Evolutionary conservation across 805 yeast genomes (phyloP).

Genomic region (Scheffersomyces ergatensis): DNA sequence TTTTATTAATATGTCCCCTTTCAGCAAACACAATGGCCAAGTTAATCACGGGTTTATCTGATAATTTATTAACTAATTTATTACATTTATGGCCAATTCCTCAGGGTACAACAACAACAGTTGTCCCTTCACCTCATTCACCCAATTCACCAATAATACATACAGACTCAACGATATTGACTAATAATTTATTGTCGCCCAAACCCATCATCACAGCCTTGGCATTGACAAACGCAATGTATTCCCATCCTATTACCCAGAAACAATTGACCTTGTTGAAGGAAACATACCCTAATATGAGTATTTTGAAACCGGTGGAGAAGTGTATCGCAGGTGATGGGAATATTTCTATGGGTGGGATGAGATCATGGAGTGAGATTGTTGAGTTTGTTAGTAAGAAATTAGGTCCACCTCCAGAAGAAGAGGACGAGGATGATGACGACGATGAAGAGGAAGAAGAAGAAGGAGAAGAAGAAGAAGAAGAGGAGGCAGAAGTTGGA

Average conservation of each 20-base stretch:
- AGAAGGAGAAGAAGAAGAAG: constrained; percentile 8
- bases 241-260: constrained; percentile 24
- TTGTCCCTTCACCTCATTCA: constrained; percentile 1
- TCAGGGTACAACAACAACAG: not conserved
- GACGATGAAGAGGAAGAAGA: constrained; percentile 12
- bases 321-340: constrained; percentile 23
- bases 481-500: constrained; percentile 9
- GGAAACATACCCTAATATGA: constrained; percentile 21
- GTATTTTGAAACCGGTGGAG: constrained; percentile 24
- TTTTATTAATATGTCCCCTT: constrained; percentile 21
- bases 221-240: constrained; percentile 23
- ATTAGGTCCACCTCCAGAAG: constrained; percentile 16
- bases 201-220: constrained; percentile 23
- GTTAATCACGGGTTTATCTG: constrained; percentile 20
- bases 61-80: constrained; percentile 20
- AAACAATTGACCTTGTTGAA: constrained; percentile 17
- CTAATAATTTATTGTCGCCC: constrained; percentile 14
- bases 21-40: constrained; percentile 25
- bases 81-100: constrained; percentile 22
- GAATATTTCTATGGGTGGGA: constrained; percentile 27
- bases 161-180: constrained; percentile 11
- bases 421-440: constrained; percentile 17
- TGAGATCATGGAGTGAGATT: constrained; percentile 26
- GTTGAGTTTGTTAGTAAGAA: constrained; percentile 21
- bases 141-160: not conserved